Evolutionary conservation across 1,284 basidiomycete species (phyloP).

Genomic region (Ustilago trichophora): DNA sequence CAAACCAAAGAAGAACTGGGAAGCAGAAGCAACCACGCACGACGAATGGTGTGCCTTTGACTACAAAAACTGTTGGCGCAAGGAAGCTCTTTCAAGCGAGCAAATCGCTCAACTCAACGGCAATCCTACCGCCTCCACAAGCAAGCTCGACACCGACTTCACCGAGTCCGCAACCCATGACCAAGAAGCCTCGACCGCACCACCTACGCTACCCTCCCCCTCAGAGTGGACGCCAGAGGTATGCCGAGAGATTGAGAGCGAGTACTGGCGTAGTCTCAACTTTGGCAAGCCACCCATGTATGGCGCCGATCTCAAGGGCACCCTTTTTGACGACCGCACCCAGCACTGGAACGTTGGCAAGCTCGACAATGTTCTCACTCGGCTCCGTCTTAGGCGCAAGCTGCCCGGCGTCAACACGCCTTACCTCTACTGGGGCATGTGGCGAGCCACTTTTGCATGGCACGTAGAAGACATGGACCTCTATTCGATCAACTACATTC

Average conservation of each 20-base stretch:
- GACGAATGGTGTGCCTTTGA: slow-evolving; percentile 62
- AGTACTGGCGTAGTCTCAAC: slow-evolving; percentile 91
- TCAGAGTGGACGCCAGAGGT: slow-evolving; percentile 65
- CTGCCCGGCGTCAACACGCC: slow-evolving; percentile 96
- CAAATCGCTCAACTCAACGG: slow-evolving; percentile 13
- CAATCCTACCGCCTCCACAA: not conserved
- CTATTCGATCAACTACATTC: slow-evolving; percentile 98
- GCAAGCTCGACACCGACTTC: not conserved
- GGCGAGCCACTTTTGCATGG: slow-evolving; percentile 97
- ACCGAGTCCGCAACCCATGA: too few relatives aligned
- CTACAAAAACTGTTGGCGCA: slow-evolving; percentile 54
- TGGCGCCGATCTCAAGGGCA: slow-evolving; percentile 91
- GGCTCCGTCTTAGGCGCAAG: slow-evolving; percentile 75
- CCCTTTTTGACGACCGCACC: slow-evolving; percentile 83
- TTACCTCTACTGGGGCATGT: slow-evolving; percentile 99
- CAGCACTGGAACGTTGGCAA: slow-evolving; percentile 90
- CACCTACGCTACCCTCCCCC: slow-evolving; percentile 13
- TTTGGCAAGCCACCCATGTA: slow-evolving; percentile 92
- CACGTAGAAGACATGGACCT: slow-evolving; percentile 91
- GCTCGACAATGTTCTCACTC: slow-evolving; percentile 85
- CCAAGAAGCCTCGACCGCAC: not conserved
- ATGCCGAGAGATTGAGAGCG: slow-evolving; percentile 85
- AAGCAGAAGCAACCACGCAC: slow-evolving; percentile 48
- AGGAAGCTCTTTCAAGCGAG: slow-evolving; percentile 51
- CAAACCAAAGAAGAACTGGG: slow-evolving; percentile 52